Conservation (phyloP, 768 basidiomycete genomes). For the Panaeolus papilionaceus region DNA sequence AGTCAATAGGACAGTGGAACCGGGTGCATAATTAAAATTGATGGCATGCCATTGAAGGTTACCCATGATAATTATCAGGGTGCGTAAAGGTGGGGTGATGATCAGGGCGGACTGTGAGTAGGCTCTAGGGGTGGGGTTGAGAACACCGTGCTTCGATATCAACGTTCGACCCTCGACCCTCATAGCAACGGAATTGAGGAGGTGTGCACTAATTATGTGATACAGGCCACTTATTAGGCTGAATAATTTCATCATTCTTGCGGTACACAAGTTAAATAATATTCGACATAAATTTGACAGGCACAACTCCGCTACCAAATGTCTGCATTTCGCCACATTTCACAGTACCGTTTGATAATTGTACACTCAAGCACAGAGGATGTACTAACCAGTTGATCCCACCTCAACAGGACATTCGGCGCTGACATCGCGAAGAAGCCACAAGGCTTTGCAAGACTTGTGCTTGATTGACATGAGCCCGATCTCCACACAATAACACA, state of each 20-base stretch:
- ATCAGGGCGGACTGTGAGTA: background rate
- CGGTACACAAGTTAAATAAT: background rate
- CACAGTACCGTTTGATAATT: background rate
- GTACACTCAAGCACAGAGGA: background rate
- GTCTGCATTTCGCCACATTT: background rate
- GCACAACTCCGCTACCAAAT: no score
- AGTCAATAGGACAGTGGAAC: background rate
- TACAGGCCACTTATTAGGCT: no score
- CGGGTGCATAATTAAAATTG: constrained; percentile 1
- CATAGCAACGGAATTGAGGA: no score
- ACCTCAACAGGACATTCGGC: no score
- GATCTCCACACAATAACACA: background rate
- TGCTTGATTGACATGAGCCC: background rate
- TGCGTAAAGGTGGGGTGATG: background rate
- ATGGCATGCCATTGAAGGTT: background rate
- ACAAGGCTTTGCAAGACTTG: background rate
- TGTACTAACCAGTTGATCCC: no score
- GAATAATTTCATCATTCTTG: no score
- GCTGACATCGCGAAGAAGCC: no score
- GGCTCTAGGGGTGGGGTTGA: background rate
- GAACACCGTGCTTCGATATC: no score
- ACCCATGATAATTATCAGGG: background rate
- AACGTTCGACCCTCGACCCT: no score
- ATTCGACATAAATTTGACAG: background rate
- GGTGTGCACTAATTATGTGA: no score